Evolutionary conservation across 352 stramenopile species (phyloP), one percentile per base, ranked within the genome.

Genomic region (Pythium monospermum): DNA sequence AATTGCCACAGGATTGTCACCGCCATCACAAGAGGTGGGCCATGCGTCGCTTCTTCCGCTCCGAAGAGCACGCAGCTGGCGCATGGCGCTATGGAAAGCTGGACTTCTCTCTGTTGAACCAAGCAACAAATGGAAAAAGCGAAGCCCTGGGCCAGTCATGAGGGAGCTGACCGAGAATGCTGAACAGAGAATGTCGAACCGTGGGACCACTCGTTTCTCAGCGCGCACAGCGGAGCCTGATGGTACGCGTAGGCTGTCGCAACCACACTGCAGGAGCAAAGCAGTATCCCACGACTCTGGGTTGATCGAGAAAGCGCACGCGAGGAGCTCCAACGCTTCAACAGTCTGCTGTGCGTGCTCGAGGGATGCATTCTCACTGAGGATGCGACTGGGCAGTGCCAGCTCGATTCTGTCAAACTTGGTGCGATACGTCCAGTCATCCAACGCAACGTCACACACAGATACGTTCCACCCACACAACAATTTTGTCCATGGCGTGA

Each of bases 281-380:
- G 54, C 6, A 4, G 39, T 37, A 37, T 7, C 10, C 53, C 53
- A 61, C 21, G 53, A 44, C 4, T 50, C 37, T 3, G 37, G 45
- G 28, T 27, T 36, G 22, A 26, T n/a, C n/a, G 28, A 28, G 5
- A 61, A 45, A 15, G 53, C 44, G 15, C 37, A 55, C 44, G 53
- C 53, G 37, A 61, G 44, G 22, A 61, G 37, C 37, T 54, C 53
- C 10, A 61, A 6, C 0, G 53, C 53, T 26, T 61, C 53, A 16
- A 18, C 53, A 15, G 54, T 19, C 15, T 10, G 22, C 15, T 40
- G 25, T 16, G 26, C 48, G 1, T 44, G 33, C 4, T 22, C 16
- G 12, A n/a, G n/a, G n/a, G n/a, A n/a, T n/a, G n/a, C n/a, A n/a
- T n/a, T n/a, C n/a, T 52, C 33, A 10, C 41, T 23, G 1, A 28